phyloP scores from a whole-genome alignment of 257 asterid species.

The Solanum chaucha region DNA sequence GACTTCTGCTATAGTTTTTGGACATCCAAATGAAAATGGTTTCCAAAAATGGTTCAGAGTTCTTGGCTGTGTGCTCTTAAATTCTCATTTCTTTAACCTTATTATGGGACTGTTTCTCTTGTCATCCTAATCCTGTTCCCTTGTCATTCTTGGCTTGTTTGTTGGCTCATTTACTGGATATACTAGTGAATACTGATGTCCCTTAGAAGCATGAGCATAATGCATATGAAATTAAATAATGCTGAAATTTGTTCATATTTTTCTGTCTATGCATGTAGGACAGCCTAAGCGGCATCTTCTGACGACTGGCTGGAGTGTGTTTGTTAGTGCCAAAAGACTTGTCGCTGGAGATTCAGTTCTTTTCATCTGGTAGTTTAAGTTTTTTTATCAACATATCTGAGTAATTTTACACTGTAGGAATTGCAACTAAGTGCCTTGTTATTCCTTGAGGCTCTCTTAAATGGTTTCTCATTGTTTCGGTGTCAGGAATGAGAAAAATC shows the following conservation, averaged over 20 bases:
- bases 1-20: background rate
- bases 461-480: background rate
- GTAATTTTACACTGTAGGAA: background rate
- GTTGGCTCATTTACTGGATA: background rate
- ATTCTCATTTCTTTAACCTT: background rate
- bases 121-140: background rate
- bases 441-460: background rate
- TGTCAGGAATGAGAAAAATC: slow-evolving; percentile 88
- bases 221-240: background rate
- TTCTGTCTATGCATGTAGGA: slow-evolving; percentile 19
- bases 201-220: background rate
- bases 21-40: background rate
- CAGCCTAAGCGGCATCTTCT: slow-evolving; percentile 55
- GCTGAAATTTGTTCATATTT: background rate
- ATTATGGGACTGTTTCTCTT: background rate
- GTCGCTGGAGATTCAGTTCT: slow-evolving; percentile 51
- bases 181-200: background rate
- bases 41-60: background rate
- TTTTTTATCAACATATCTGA: background rate
- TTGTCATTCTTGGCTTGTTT: background rate
- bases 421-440: background rate
- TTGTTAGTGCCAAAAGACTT: slow-evolving; percentile 50
- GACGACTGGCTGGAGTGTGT: slow-evolving; percentile 56
- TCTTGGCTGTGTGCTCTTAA: background rate
- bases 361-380: slow-evolving; percentile 40